These are phyloP conservation scores for Pachysandra terminalis DNA, from an alignment of 164 flowering plant genomes.

Conservation along the genomic window DNA sequence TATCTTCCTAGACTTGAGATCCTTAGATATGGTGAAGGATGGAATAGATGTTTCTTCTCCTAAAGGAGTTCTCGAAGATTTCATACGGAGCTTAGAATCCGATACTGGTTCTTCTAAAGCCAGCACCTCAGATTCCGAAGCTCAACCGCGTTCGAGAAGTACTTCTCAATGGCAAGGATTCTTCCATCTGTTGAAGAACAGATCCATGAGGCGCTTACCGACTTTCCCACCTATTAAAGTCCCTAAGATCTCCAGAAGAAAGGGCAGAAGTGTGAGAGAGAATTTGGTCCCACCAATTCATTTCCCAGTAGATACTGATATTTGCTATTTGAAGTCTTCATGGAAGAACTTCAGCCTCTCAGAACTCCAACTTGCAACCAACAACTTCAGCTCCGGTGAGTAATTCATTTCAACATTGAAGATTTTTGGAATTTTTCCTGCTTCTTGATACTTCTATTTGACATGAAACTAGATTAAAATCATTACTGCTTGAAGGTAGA, in stretches of 20 bases:
- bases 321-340: conserved; percentile 46
- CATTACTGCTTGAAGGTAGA: too few species aligned
- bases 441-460: too few species aligned
- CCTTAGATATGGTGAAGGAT: conserved; percentile 19
- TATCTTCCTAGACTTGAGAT: conserved; percentile 17
- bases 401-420: neutral
- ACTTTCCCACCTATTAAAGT: conserved; percentile 39
- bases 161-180: conserved; percentile 54
- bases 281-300: conserved; percentile 10
- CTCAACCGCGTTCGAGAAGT: conserved; percentile 5
- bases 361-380: conserved; percentile 74
- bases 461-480: too few species aligned
- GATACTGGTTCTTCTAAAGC: conserved; percentile 30
- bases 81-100: conserved; percentile 24
- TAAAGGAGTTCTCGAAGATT: conserved; percentile 55
- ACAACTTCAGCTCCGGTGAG: conserved; percentile 66
- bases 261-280: conserved; percentile 40
- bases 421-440: too few species aligned
- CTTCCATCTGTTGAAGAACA: conserved; percentile 38
- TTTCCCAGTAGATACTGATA: conserved; percentile 33
- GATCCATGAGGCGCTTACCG: conserved; percentile 37
- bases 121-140: conserved; percentile 48
- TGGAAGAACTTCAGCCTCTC: conserved; percentile 57
- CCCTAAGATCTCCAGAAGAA: conserved; percentile 37
- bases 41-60: conserved; percentile 37